Conservation (phyloP, 2,329 filamentous ascomycete species). For the Celoporthe dispersa region DNA sequence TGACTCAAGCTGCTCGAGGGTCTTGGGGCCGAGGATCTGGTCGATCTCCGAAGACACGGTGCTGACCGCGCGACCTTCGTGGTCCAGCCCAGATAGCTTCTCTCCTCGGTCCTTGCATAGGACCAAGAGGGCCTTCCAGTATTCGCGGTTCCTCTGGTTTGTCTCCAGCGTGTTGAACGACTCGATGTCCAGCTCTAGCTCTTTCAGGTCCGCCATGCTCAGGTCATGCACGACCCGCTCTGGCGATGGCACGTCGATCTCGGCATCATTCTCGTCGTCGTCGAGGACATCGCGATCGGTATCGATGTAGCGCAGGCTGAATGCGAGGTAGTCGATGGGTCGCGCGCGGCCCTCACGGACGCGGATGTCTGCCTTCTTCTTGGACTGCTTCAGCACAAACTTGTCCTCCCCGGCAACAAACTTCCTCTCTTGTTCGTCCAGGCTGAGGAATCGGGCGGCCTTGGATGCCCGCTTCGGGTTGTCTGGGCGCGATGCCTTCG, state of each 20-base stretch:
- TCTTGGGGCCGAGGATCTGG: constrained; percentile 82
- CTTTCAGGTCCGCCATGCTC: constrained; percentile 66
- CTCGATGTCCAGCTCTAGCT: constrained; percentile 80
- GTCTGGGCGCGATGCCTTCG: constrained; percentile 50
- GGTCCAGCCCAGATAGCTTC: constrained; percentile 63
- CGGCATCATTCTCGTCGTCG: constrained; percentile 75
- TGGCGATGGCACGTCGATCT: constrained; percentile 78
- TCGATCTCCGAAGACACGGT: constrained; percentile 89
- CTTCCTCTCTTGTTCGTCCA: constrained; percentile 76
- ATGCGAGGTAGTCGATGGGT: constrained; percentile 91
- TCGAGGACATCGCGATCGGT: constrained; percentile 83
- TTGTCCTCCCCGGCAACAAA: constrained; percentile 96
- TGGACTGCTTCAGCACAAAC: constrained; percentile 94
- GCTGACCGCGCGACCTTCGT: constrained; percentile 74
- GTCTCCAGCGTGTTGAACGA: constrained; percentile 83
- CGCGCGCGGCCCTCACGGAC: constrained; percentile 89
- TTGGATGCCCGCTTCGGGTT: constrained; percentile 37
- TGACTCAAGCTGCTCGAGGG: constrained; percentile 81
- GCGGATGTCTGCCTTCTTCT: constrained; percentile 96
- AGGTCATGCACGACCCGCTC: constrained; percentile 79
- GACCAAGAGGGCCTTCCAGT: constrained; percentile 89
- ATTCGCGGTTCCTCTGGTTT: constrained; percentile 77
- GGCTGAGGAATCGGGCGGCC: constrained; percentile 59
- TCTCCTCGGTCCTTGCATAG: constrained; percentile 79
- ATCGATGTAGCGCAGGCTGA: constrained; percentile 88